Base-by-base conservation (phyloP, 257 asterid genomes). In the Penstemon davidsonii region DNA sequence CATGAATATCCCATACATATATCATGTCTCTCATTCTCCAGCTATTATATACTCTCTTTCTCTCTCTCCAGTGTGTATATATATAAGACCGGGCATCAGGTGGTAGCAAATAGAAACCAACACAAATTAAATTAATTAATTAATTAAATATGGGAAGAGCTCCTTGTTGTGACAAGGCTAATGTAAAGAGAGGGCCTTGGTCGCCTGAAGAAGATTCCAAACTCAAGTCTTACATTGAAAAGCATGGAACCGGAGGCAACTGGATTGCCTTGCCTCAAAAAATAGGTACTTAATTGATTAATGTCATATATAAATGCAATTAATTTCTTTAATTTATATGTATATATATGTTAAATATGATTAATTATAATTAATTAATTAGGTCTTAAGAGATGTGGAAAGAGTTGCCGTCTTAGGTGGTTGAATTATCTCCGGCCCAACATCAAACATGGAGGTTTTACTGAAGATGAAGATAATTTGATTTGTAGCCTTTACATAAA, bases 21-120 rank as follows among this genome's bases (percentile, higher is more conserved):
- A 56, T 75, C 72, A 49, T 76, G 68, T 71, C 53, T 73, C 71
- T 73, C 68, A 71, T 82, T 75, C 89, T 79, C 84, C 85, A 70
- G 82, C 85, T 82, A 82, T 68, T 73, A 75, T 70, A 63, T 63
- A 63, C 60, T 51, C 66, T 33, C 58, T 3, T 60, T 45, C 46
- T 41, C 62, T 60, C 68, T 60, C 46, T 49, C 58, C 39, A 40
- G 52, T 41, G 15, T 25, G 5, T 62, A 18, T 13, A 43, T 43
- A 8, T 8, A 18, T 25, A 63, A 12, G 25, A 43, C 8, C 44
- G 46, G 39, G 53, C 53, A 62, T 8, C 58, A 67, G 64, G 67
- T 69, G 66, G 50, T 38, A 46, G 12, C 67, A 69, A 59, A 51
- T 47, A 57, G 37, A 68, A 57, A 57, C 45, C 60, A 47, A 58